Evolutionary conservation across 192 early-diverging fungal genomes (phyloP).

Genomic region (Backusella liffmaniae): DNA sequence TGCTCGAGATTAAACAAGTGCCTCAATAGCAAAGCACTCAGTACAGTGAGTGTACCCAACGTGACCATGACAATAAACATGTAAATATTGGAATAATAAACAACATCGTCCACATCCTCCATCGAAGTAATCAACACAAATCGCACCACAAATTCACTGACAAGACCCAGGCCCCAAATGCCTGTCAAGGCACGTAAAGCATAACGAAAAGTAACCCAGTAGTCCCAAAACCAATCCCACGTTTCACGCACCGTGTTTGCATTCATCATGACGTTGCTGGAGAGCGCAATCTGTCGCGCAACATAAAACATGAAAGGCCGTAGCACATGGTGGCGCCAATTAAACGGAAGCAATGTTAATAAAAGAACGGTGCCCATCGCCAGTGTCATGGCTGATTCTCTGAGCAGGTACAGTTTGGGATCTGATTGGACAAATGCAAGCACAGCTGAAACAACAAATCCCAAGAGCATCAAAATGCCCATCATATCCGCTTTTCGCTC

Average conservation of each 20-base stretch:
- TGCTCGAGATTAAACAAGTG: conserved; percentile 28
- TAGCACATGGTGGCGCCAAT: conserved; percentile 25
- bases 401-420: conserved; percentile 40
- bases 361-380: conserved; percentile 38
- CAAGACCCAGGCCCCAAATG: conserved; percentile 39
- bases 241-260: conserved; percentile 30
- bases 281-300: conserved; percentile 34
- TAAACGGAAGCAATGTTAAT: conserved; percentile 38
- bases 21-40: conserved; percentile 22
- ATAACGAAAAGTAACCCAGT: conserved; percentile 32
- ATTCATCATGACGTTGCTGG: conserved; percentile 22
- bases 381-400: conserved; percentile 44
- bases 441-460: conserved; percentile 39
- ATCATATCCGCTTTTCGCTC: conserved; percentile 34
- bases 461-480: conserved; percentile 36
- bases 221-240: conserved; percentile 40
- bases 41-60: conserved; percentile 19
- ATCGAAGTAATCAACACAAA: conserved; percentile 21
- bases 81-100: conserved; percentile 37
- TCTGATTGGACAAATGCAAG: conserved; percentile 41
- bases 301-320: conserved; percentile 42
- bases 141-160: conserved; percentile 42
- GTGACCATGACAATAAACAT: conserved; percentile 25
- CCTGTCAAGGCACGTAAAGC: conserved; percentile 35
- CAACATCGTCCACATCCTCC: conserved; percentile 29